These are phyloP conservation scores for Drosera capensis DNA, from an alignment of 148 eudicot species.

Conservation along the genomic window DNA sequence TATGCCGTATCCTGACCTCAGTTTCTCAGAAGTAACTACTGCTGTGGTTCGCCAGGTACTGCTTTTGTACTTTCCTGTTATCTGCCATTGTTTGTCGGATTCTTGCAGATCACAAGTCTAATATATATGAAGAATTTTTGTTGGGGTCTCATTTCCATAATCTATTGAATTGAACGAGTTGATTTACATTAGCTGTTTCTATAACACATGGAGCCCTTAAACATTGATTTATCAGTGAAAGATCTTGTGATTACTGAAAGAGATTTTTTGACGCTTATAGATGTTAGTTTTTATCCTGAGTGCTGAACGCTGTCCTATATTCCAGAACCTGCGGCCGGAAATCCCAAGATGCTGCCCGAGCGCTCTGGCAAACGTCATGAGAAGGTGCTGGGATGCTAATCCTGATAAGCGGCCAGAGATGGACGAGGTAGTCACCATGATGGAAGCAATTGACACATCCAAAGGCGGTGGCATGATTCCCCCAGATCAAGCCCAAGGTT, in stretches of 20 bases:
- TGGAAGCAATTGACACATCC: conserved; percentile 87
- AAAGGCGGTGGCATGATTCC: conserved; percentile 99
- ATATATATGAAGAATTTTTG: no score
- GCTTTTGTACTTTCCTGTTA: no score
- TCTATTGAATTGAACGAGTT: no score
- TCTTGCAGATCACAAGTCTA: no score
- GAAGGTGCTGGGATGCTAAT: conserved; percentile 95
- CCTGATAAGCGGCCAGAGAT: conserved; percentile 93
- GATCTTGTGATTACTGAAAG: no score
- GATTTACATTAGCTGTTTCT: no score
- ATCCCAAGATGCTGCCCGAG: conserved; percentile 97
- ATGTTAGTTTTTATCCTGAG: conserved; percentile 1
- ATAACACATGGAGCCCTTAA: no score
- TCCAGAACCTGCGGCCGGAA: conserved; percentile 88
- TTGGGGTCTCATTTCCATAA: no score
- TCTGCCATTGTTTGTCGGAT: no score
- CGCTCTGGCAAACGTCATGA: conserved; percentile 79
- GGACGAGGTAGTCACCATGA: conserved; percentile 79
- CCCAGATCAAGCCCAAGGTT: conserved; percentile 66
- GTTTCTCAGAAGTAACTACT: conserved; percentile 93
- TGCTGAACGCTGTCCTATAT: neutral
- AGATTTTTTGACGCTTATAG: neutral
- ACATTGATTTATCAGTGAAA: no score
- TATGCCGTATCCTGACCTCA: conserved; percentile 99
- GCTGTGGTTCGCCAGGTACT: conserved; percentile 97